Evolutionary conservation across 352 stramenopile genomes (phyloP).

Genomic region (Pythium plurisporium): DNA sequence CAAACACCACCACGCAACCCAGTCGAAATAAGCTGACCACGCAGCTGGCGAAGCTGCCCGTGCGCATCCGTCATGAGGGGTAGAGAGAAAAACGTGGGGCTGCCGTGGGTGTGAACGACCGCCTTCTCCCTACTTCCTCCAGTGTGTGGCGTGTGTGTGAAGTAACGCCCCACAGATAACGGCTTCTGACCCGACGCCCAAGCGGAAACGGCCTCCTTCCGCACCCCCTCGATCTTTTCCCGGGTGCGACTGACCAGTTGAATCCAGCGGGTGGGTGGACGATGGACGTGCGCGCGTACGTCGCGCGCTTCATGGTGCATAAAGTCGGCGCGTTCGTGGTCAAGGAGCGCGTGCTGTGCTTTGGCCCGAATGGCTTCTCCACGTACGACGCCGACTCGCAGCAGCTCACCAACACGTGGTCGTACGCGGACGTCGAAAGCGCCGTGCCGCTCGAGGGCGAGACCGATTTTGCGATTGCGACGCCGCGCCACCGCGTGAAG

Average conservation of each 20-base stretch:
- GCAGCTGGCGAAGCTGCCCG: no score
- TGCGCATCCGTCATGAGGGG: no score
- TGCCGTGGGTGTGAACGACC: no score
- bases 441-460: constrained; percentile 60
- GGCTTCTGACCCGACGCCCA: no score
- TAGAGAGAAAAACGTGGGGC: no score
- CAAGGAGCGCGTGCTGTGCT: constrained; percentile 82
- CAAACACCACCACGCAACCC: no score
- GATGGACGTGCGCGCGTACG: constrained; percentile 56
- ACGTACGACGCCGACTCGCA: constrained; percentile 70
- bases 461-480: constrained; percentile 73
- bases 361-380: constrained; percentile 68
- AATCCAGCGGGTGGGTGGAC: no score
- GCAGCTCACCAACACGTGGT: constrained; percentile 74
- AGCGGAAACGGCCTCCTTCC: background rate
- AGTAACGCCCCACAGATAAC: no score
- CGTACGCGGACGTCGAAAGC: constrained; percentile 72
- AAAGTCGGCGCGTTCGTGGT: constrained; percentile 80
- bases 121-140: no score
- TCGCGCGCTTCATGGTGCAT: constrained; percentile 80
- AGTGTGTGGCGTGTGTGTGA: no score
- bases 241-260: no score
- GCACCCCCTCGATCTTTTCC: constrained; percentile 1
- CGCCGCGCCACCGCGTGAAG: constrained; percentile 72
- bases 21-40: no score